Evolutionary conservation across 176 grass and related monocot genomes (phyloP).

Genomic region (Rhynchospora pubera): DNA sequence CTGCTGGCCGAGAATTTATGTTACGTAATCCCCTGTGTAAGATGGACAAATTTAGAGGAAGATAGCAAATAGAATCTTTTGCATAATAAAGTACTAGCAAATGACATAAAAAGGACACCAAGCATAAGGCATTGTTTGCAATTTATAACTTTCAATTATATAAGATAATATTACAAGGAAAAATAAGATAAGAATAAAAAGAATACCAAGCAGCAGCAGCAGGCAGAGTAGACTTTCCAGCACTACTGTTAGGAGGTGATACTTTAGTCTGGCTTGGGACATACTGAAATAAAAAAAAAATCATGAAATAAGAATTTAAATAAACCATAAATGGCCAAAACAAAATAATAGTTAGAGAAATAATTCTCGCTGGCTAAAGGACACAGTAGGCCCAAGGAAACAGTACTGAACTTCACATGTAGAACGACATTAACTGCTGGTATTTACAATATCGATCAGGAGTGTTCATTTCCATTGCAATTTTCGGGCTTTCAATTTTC

Average conservation of each 20-base stretch:
- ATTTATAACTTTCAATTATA: conserved; percentile 11
- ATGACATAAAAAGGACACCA: neutral
- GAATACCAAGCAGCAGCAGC: conserved; percentile 72
- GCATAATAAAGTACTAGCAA: neutral
- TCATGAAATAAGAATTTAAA: conserved; percentile 18
- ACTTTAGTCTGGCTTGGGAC: conserved; percentile 47
- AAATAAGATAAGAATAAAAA: conserved; percentile 7
- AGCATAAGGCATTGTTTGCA: conserved; percentile 18
- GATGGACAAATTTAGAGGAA: neutral
- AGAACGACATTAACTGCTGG: neutral
- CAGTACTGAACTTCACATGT: neutral
- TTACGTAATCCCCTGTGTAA: conserved; percentile 57
- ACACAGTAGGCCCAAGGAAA: conserved; percentile 12
- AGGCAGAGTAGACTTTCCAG: conserved; percentile 67
- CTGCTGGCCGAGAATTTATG: conserved; percentile 36
- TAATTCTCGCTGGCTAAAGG: neutral
- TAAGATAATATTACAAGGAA: neutral
- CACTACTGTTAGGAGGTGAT: conserved; percentile 61
- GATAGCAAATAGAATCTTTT: neutral
- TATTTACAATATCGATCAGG: neutral
- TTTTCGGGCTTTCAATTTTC: neutral
- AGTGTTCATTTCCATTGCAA: neutral
- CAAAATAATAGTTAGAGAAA: neutral
- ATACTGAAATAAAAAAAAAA: conserved; percentile 27
- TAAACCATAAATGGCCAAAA: neutral